Evolutionary conservation across 208 protist genomes (phyloP).

Genomic region (Zelonia costaricensis): DNA sequence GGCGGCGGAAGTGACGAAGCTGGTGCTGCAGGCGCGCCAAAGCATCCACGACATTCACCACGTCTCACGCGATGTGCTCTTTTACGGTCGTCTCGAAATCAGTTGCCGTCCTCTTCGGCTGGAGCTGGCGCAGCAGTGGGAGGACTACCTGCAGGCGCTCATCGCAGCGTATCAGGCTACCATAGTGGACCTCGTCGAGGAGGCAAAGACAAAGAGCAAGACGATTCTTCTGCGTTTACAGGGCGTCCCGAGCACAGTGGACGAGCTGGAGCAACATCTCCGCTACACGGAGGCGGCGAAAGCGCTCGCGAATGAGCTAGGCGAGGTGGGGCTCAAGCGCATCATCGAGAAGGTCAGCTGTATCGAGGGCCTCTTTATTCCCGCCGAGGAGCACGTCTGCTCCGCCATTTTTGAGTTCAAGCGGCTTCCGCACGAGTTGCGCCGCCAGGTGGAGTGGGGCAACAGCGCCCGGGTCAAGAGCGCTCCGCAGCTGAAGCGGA

Average conservation of each 20-base stretch:
- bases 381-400: conserved; percentile 61
- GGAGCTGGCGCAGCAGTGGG: conserved; percentile 58
- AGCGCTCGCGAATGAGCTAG: conserved; percentile 39
- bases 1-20: conserved; percentile 30
- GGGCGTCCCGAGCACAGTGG: conserved; percentile 54
- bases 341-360: conserved; percentile 62
- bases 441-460: conserved; percentile 29
- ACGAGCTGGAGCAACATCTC: conserved; percentile 69
- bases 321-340: conserved; percentile 38
- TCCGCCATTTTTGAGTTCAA: conserved; percentile 60
- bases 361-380: conserved; percentile 66
- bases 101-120: conserved; percentile 54
- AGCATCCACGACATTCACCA: conserved; percentile 44
- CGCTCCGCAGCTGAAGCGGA: conserved; percentile 51
- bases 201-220: conserved; percentile 43
- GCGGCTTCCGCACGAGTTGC: conserved; percentile 49
- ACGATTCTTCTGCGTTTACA: conserved; percentile 37
- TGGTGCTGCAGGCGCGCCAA: conserved; percentile 42
- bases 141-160: conserved; percentile 49
- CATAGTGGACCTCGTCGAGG: conserved; percentile 30
- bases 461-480: conserved; percentile 37
- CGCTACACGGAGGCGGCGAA: conserved; percentile 42
- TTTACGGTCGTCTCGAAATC: conserved; percentile 77
- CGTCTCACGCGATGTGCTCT: conserved; percentile 64
- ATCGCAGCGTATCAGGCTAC: conserved; percentile 42